Conservation (phyloP, 2,329 filamentous ascomycete species). For the Falciphora oryzae region DNA sequence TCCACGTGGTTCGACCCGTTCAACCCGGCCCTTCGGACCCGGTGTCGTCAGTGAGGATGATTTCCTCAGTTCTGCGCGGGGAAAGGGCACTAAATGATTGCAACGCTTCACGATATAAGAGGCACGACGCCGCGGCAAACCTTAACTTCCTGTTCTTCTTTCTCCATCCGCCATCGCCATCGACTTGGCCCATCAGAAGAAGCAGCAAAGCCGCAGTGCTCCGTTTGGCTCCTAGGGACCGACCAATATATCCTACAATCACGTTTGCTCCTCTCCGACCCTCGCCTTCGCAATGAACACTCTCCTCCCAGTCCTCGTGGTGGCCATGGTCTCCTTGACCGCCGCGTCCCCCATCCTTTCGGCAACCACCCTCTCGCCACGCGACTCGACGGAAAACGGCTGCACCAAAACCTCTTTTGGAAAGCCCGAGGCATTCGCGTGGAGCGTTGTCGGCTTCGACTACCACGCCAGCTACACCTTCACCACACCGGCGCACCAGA, state of each 20-base stretch:
- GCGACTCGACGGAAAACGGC: constrained; percentile 16
- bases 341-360: not conserved
- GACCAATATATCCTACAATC: not conserved
- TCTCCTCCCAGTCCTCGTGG: constrained; percentile 1
- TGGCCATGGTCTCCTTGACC: constrained; percentile 11
- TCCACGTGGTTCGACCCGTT: too few species aligned
- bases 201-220: not conserved
- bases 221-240: not conserved
- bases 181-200: not conserved
- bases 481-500: constrained; percentile 46
- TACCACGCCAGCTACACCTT: constrained; percentile 44
- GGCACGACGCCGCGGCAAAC: not conserved
- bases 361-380: not conserved
- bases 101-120: too few species aligned
- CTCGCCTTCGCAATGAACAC: constrained; percentile 4
- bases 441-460: constrained; percentile 39
- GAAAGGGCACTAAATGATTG: too few species aligned
- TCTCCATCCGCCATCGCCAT: too few species aligned
- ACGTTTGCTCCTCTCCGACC: too few species aligned
- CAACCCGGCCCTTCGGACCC: too few species aligned
- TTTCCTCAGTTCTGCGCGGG: too few species aligned
- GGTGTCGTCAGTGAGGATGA: too few species aligned
- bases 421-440: constrained; percentile 18
- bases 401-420: constrained; percentile 28
- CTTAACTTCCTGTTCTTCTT: not conserved